Evolutionary conservation across 768 basidiomycete species (phyloP).

Genomic region (Tylopilus rubrobrunneus): DNA sequence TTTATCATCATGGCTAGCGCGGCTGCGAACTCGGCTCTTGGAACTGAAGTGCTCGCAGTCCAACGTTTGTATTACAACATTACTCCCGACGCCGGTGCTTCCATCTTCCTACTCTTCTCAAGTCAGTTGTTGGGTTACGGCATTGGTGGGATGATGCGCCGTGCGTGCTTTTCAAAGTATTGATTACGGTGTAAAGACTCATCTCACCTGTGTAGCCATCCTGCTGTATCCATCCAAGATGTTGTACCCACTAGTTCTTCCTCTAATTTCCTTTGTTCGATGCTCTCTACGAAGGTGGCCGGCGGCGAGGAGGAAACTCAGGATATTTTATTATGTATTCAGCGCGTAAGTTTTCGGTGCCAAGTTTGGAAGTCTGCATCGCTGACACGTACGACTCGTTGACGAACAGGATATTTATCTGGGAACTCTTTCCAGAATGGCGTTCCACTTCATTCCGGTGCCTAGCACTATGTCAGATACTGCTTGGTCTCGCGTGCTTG

Average conservation of each 20-base stretch:
- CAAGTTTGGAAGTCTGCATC: slow-evolving; percentile 4
- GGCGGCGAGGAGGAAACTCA: slow-evolving; percentile 39
- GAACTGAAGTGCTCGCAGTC: slow-evolving; percentile 52
- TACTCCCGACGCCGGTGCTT: slow-evolving; percentile 43
- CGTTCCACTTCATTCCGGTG: not conserved
- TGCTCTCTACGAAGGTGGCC: slow-evolving; percentile 39
- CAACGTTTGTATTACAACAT: slow-evolving; percentile 53
- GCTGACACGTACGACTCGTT: not conserved
- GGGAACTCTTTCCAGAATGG: slow-evolving; percentile 26
- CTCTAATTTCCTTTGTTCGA: slow-evolving; percentile 26
- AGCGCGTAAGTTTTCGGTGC: slow-evolving; percentile 23
- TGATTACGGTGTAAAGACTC: not conserved
- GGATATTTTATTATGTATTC: slow-evolving; percentile 23
- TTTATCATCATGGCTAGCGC: slow-evolving; percentile 45
- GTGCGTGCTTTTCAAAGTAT: slow-evolving; percentile 25
- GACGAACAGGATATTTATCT: slow-evolving; percentile 33
- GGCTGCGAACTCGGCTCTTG: slow-evolving; percentile 52
- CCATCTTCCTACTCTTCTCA: slow-evolving; percentile 43
- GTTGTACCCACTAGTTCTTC: slow-evolving; percentile 36
- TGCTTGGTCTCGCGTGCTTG: slow-evolving; percentile 45
- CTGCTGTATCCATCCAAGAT: slow-evolving; percentile 44
- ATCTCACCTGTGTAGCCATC: slow-evolving; percentile 5
- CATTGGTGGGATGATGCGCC: slow-evolving; percentile 49
- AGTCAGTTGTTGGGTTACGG: slow-evolving; percentile 45
- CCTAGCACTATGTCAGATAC: slow-evolving; percentile 32